These are phyloP conservation scores for Rhytidhysteron rufulum DNA, from an alignment of 2,329 filamentous ascomycete species.

Conservation along the genomic window DNA sequence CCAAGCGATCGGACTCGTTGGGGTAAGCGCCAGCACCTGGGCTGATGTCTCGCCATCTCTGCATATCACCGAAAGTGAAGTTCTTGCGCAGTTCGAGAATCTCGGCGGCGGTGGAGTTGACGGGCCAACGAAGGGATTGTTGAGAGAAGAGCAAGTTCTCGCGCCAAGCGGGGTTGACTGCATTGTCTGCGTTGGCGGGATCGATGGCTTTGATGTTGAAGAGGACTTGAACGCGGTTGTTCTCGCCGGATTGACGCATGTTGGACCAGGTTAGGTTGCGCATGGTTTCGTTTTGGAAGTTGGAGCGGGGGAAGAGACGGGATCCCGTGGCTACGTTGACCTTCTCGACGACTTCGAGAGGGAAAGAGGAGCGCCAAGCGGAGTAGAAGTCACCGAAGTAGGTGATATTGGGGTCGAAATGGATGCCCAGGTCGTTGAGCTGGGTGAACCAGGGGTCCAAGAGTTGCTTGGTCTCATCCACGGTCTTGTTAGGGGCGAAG, in stretches of 20 bases:
- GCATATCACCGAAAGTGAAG: conserved; percentile 1
- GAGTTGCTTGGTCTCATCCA: conserved; percentile 29
- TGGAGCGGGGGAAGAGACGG: conserved; percentile 42
- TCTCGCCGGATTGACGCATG: conserved; percentile 3
- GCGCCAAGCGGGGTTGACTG: conserved; percentile 15
- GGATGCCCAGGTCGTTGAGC: conserved; percentile 30
- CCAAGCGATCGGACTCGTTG: conserved; percentile 1
- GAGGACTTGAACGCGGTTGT: conserved; percentile 1
- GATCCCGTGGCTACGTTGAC: conserved; percentile 40
- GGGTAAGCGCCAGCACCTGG: conserved; percentile 32
- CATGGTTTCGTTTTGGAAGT: conserved; percentile 33
- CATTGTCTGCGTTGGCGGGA: conserved; percentile 5
- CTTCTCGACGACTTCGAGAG: conserved; percentile 35
- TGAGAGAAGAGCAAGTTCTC: conserved; percentile 8
- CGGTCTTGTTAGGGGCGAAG: conserved; percentile 34
- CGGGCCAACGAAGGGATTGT: conserved; percentile 26
- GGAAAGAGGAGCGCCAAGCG: conserved; percentile 41
- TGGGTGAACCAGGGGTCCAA: conserved; percentile 28
- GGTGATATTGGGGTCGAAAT: conserved; percentile 37
- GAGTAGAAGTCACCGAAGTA: conserved; percentile 36
- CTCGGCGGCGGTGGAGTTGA: conserved; percentile 19
- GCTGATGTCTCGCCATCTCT: conserved; percentile 9
- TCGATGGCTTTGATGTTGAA: conserved; percentile 5
- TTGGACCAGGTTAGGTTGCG: conserved; percentile 35
- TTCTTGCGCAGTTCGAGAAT: background rate